A percentile compares a stretch with the other conserved stretches of the same genome.
Evolutionary conservation across 805 yeast genomes (phyloP).

Genomic region (Tanozyma kutaoensis): DNA sequence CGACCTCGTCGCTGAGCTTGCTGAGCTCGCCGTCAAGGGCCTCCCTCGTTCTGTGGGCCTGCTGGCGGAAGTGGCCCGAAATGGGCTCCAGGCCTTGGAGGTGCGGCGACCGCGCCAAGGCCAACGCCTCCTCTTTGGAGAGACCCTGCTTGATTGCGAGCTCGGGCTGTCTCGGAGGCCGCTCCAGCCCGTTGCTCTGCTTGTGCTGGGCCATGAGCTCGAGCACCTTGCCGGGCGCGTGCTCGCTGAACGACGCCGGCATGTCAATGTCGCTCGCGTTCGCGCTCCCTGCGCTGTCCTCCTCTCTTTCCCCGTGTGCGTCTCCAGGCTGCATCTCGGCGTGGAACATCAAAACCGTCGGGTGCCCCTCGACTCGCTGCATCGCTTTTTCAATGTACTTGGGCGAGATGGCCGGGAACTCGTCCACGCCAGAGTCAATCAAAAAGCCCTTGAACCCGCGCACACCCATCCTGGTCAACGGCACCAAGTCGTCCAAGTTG

Average conservation of each 20-base stretch:
- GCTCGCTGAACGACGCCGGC: conserved; percentile 24
- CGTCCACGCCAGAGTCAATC: conserved; percentile 93
- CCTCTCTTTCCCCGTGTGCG: conserved; percentile 8
- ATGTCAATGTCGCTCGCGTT: conserved; percentile 14
- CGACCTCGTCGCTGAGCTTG: conserved; percentile 5
- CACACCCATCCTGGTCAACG: conserved; percentile 75
- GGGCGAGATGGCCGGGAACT: conserved; percentile 73
- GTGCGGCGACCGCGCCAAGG: conserved; percentile 41
- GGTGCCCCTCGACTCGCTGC: conserved; percentile 41
- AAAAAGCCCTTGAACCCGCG: conserved; percentile 89
- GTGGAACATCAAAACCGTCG: conserved; percentile 79
- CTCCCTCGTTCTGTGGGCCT: conserved; percentile 1
- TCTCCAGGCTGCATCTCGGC: conserved; percentile 64
- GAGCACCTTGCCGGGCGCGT: conserved; percentile 27
- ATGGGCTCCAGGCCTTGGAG: conserved; percentile 50
- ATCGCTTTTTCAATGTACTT: conserved; percentile 57
- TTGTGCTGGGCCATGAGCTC: conserved; percentile 10
- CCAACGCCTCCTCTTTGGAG: conserved; percentile 36
- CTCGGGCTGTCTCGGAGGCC: conserved; percentile 17
- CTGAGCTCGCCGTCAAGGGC: conserved; percentile 6
- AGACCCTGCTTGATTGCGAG: conserved; percentile 17
- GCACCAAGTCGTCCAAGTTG: conserved; percentile 55
- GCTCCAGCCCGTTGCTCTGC: conserved; percentile 5
- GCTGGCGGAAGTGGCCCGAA: conserved; percentile 19
- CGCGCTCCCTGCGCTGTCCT: conserved; percentile 2